Evolutionary conservation across 2,329 filamentous ascomycete species (phyloP).

Genomic region (Colletotrichum caudatum): DNA sequence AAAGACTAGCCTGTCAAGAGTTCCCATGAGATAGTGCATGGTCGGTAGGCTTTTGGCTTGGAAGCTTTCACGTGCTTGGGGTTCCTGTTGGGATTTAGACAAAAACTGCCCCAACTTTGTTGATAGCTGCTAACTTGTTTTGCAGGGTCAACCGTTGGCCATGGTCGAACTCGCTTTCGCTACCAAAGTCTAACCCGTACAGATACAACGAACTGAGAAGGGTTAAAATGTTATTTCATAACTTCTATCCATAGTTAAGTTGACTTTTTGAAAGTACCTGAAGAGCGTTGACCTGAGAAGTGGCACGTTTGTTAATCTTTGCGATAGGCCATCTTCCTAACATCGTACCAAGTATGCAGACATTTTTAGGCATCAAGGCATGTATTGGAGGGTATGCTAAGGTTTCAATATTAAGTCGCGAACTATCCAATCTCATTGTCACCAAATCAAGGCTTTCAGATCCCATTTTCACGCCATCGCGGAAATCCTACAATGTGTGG

Average conservation of each 20-base stretch:
- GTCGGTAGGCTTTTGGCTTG: neutral
- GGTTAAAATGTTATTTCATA: too few relatives aligned
- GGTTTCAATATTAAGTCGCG: neutral
- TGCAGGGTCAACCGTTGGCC: too few relatives aligned
- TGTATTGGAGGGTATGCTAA: neutral
- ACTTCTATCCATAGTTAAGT: neutral
- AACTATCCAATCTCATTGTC: neutral
- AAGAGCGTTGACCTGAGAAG: neutral
- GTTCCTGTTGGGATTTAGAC: too few relatives aligned
- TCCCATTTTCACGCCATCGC: neutral
- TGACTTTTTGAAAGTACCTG: neutral
- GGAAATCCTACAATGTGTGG: too few relatives aligned
- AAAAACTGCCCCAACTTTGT: too few relatives aligned
- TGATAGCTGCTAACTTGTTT: too few relatives aligned
- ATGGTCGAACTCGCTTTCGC: too few relatives aligned
- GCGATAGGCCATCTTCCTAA: neutral
- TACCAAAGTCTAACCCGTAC: neutral
- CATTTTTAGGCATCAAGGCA: neutral
- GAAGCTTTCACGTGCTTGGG: neutral
- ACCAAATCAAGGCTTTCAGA: neutral
- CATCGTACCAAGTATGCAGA: neutral
- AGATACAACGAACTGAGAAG: neutral
- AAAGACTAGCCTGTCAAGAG: neutral
- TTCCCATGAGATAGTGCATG: neutral
- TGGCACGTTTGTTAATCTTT: neutral